Evolutionary conservation across 2,329 filamentous ascomycete genomes (phyloP), one percentile per base, ranked within the genome.

Genomic region (Nigrospora oryzae): DNA sequence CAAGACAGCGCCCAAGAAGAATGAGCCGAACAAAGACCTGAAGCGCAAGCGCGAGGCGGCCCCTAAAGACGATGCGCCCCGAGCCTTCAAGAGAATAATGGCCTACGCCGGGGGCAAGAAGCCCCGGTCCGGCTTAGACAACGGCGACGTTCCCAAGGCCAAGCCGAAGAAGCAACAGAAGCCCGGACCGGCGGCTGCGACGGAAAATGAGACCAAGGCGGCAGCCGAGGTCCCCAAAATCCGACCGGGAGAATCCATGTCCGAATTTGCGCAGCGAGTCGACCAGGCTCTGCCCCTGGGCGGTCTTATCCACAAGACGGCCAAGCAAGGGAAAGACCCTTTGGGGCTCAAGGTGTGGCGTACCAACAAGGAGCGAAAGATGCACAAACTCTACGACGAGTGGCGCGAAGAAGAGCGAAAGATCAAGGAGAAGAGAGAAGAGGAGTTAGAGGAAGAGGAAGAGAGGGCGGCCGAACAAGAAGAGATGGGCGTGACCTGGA

Each of bases 11-110:
- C 23, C 23, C n/a, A 31, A 31, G n/a, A 68, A 69, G 58, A 53
- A 46, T 51, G 56, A 60, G 57, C 49, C 61, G 56, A 50, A 52
- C 56, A 78, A 68, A 56, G 72, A 64, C 60, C 49, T 57, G 41
- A 74, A 74, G 54, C 68, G 67, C 66, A 82, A 73, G 66, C 61
- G 66, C 47, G 62, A 61, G 32, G 56, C 51, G 38, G 55, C 62
- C 42, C 63, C 62, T 30, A 70, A 76, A 35, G 83, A 95, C 61
- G 93, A 97, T 66, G 90, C 86, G 1, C 93, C 93, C 0, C 85
- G 88, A 53, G 88, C 86, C 1, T 98, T 98, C 64, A 79, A 80
- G 49, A 82, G 89, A 12, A 68, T 97, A 50, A 93, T 97, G 86
- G 81, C 86, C 32, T 78, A 82, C 52, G 77, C 83, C 36, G 65